Evolutionary conservation across 192 early-diverging fungal genomes (phyloP), one percentile per base, ranked within the genome.

Genomic region (Linnemannia hyalina): DNA sequence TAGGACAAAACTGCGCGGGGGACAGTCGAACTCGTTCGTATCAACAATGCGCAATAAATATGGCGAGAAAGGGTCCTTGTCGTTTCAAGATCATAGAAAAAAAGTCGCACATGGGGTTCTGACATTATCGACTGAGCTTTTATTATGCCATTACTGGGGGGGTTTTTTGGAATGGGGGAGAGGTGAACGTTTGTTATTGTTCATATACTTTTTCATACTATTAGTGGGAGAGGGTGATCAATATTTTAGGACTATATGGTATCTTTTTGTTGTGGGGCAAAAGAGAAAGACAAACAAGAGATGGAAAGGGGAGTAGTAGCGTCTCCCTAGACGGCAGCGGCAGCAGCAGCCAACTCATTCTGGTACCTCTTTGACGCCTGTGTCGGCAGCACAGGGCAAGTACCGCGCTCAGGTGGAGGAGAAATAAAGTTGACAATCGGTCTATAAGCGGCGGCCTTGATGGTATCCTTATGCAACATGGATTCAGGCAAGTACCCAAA

Each of bases 401-500:
- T 82, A 6, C 81, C 81, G 26, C 54, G 74, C 29, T 73, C 22
- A 29, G 81, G 81, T 16, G 81, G 60, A 9, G 76, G 32, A 13
- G 81, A 70, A 7, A 82, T 22, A 42, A 47, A 82, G n/a, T 38
- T 77, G 54, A 63, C 40, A n/a, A 76, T 70, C 40, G 81, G 81
- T 15, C 75, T 68, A 26, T 82, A 82, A 7, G 73, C 74, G 23
- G 75, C 81, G 4, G 70, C 72, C 77, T 75, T 75, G 77, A 83
- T 60, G 18, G 73, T 78, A 46, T 78, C 77, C 73, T 79, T 78
- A 42, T 78, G 82, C 22, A 83, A 54, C 22, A 83, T 75, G 5
- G 65, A 82, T 41, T 82, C 68, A 32, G 81, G 81, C 1, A 82
- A 38, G 4, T 65, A 72, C 2, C 81, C 75, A 77, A 82, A 82